Evolutionary conservation across 129 eudicot species (phyloP), one percentile per base, ranked within the genome.

Genomic region (Artemisia argyi): DNA sequence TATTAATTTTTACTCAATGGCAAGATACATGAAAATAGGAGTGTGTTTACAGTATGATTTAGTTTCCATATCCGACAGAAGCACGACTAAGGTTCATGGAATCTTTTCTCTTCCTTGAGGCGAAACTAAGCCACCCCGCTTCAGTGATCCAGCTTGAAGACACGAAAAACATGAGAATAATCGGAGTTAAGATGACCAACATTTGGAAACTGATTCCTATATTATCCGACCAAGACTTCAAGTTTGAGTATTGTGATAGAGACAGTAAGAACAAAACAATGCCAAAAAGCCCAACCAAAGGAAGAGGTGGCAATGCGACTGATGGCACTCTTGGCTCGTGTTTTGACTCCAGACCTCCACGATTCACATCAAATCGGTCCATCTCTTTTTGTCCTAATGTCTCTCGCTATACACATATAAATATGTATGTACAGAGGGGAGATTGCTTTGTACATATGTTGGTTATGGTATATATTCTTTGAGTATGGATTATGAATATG

Each of bases 251-350:
- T 16, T 83, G 85, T 19, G 97, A 84, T 5, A 92, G 55, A 0
- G 84, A 84, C 42, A 92, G 28, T 54, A 88, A 76, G 80, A 91
- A 81, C 2, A 88, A 20, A 6, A 92, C 96, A 26, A 92, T 85
- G 66, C 74, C 80, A 12, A 80, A 83, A 64, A 92, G 58, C 8
- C 78, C 84, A 3, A 88, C 46, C 75, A 92, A 64, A 4, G 89
- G 96, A 15, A 85, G 84, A 10, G 93, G 96, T 13, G 93, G 91
- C 4, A 79, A 20, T 24, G 93, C 84, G 55, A 80, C 54, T n/a
- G 83, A 66, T 17, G 69, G 28, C 49, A 80, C 28, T 81, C 84
- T 11, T 48, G 50, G 59, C 73, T 79, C 89, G 61, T 83, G 88
- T 70, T 76, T 87, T 87, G 83, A 76, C 74, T 83, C 86, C 63